Evolutionary conservation across 2,329 filamentous ascomycete genomes (phyloP), one percentile per base, ranked within the genome.

Genomic region (Colletotrichum eremochloae): DNA sequence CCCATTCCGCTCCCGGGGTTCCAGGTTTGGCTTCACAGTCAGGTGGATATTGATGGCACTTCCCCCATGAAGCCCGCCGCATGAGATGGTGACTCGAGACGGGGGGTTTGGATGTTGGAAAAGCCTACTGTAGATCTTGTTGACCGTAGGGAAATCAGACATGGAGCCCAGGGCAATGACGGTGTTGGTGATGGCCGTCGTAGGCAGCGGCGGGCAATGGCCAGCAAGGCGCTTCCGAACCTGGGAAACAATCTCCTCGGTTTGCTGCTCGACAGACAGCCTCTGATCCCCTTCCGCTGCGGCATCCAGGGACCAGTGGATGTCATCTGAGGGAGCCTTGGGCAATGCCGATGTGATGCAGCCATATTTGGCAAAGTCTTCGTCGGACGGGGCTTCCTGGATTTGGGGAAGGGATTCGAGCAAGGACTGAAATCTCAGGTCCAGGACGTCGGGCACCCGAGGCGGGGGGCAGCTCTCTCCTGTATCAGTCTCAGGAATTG

Each of bases 51-150:
- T 82, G 64, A 92, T 88, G 71, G 91, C 87, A 63, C 87, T 82
- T 12, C 85, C 86, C 0, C 93, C 93, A 9, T 98, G 85, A 8
- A 86, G 79, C 61, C 89, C 83, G 4, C 94, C 94, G 74, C 92
- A 93, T 0, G 94, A 92, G 61, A 98, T 89, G 6, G 95, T 97
- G 62, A 97, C 92, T 62, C 96, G 86, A 0, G 95, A 91, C 0
- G 96, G 94, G 0, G 96, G 96, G 75, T 95, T 97, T 0, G 95
- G 92, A 61, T 88, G 85, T 29, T 84, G 83, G 81, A 98, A 98
- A 53, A 95, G 87, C 11, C 87, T 85, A 6, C 90, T 91, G 81
- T 98, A 99, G 74, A 93, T 84, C 36, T 84, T 81, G 81, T 98
- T 98, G 76, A 97, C 85, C 20, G 84, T 77, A 0, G 90, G 85